Evolutionary conservation across 2,329 filamentous ascomycete species (phyloP).

Genomic region (Thelonectria rubi): DNA sequence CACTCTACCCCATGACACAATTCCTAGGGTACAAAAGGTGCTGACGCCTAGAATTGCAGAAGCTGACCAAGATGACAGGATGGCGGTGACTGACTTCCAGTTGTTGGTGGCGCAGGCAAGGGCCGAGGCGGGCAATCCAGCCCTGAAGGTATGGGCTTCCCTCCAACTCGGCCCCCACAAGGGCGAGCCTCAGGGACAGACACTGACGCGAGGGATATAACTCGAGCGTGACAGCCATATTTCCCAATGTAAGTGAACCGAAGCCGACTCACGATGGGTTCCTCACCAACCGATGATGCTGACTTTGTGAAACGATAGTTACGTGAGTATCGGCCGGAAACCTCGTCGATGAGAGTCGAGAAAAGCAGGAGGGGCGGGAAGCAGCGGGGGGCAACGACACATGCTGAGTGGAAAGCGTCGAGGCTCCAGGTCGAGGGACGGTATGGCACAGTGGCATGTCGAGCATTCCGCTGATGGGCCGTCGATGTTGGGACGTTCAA

Average conservation of each 20-base stretch:
- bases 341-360: conserved; percentile 44
- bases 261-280: not conserved
- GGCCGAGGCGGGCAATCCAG: conserved; percentile 60
- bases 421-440: not conserved
- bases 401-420: not conserved
- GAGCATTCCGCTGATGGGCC: conserved; percentile 3
- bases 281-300: conserved; percentile 7
- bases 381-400: conserved; percentile 5
- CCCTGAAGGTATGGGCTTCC: conserved; percentile 60
- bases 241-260: conserved; percentile 64
- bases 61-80: conserved; percentile 50
- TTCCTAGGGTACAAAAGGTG: conserved; percentile 53
- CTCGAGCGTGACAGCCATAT: conserved; percentile 57
- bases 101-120: conserved; percentile 65
- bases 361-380: conserved; percentile 3
- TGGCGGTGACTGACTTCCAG: conserved; percentile 66
- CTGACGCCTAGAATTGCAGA: not conserved
- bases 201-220: conserved; percentile 12
- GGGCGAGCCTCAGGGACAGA: not conserved
- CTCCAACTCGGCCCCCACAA: not conserved
- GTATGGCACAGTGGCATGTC: conserved; percentile 1
- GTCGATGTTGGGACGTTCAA: not conserved
- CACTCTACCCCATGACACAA: conserved; percentile 65
- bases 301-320: conserved; percentile 50
- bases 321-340: conserved; percentile 71